phyloP scores from a whole-genome alignment of 2,329 filamentous ascomycete species.

The Claviceps maximensis region DNA sequence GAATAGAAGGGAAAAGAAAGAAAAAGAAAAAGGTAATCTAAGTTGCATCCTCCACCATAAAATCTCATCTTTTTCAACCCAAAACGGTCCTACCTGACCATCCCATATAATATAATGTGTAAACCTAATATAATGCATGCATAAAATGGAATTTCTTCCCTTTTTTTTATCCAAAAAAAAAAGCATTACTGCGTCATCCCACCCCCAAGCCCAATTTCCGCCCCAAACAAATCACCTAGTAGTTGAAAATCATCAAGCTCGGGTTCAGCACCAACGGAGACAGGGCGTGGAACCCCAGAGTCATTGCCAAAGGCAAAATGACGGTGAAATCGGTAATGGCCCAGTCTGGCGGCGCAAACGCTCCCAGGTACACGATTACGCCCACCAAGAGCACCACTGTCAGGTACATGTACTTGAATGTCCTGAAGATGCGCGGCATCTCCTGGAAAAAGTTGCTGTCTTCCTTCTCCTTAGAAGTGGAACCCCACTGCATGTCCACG shows the following conservation, averaged over 20 bases:
- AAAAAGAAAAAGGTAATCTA: no score
- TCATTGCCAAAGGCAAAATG: constrained; percentile 41
- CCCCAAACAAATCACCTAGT: constrained; percentile 1
- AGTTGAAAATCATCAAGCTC: constrained; percentile 37
- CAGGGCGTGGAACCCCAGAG: constrained; percentile 28
- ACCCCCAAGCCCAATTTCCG: no score
- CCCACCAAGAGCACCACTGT: constrained; percentile 30
- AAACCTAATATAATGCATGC: no score
- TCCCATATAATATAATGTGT: no score
- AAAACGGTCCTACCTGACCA: no score
- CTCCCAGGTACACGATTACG: constrained; percentile 35
- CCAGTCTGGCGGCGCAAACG: constrained; percentile 38
- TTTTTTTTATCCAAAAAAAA: not conserved
- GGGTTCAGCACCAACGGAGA: constrained; percentile 49
- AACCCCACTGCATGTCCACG: constrained; percentile 35
- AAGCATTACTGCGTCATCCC: no score
- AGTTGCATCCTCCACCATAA: no score
- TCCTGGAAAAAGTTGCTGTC: constrained; percentile 43
- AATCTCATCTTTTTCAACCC: no score
- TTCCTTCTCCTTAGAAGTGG: constrained; percentile 46
- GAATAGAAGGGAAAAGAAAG: not conserved
- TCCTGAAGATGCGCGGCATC: constrained; percentile 38
- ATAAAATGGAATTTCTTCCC: no score
- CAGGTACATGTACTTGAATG: constrained; percentile 41
- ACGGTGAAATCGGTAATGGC: constrained; percentile 44